Evolutionary conservation across 805 yeast genomes (phyloP).

Genomic region (Wickerhamiella australiensis): DNA sequence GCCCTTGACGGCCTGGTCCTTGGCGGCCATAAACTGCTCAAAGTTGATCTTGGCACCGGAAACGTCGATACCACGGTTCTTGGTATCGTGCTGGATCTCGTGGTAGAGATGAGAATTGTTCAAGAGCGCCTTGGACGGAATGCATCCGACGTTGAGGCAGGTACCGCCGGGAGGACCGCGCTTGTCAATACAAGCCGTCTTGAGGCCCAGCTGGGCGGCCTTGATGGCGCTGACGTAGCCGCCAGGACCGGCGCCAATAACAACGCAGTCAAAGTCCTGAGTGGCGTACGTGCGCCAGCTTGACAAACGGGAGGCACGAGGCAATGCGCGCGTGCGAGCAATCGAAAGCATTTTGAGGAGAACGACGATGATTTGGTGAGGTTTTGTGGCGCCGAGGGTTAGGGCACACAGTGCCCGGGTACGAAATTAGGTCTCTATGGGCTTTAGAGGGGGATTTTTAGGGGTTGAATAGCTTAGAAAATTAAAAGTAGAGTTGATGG

Average conservation of each 20-base stretch:
- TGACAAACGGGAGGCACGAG: not conserved
- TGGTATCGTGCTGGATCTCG: constrained; percentile 73
- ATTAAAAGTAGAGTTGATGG: no score
- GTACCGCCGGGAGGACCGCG: constrained; percentile 97
- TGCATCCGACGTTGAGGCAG: constrained; percentile 97
- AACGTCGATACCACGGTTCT: constrained; percentile 81
- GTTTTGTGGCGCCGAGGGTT: constrained; percentile 6
- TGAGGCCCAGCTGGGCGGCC: constrained; percentile 90
- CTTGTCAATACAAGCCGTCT: constrained; percentile 94
- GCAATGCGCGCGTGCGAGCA: constrained; percentile 9
- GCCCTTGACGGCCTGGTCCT: constrained; percentile 80
- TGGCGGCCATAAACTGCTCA: constrained; percentile 73
- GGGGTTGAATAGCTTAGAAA: no score
- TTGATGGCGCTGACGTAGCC: constrained; percentile 98
- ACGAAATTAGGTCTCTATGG: no score
- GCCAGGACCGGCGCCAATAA: constrained; percentile 99
- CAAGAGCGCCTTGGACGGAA: constrained; percentile 90
- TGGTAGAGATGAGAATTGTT: constrained; percentile 93
- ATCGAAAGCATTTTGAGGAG: constrained; percentile 1
- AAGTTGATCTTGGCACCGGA: constrained; percentile 61
- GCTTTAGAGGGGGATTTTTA: not conserved
- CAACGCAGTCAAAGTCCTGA: constrained; percentile 74
- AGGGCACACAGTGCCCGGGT: not conserved
- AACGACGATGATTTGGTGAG: constrained; percentile 9
- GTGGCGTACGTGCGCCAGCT: constrained; percentile 10